phyloP scores from a whole-genome alignment of 2,329 filamentous ascomycete species.

The Aspergillus sergii region DNA sequence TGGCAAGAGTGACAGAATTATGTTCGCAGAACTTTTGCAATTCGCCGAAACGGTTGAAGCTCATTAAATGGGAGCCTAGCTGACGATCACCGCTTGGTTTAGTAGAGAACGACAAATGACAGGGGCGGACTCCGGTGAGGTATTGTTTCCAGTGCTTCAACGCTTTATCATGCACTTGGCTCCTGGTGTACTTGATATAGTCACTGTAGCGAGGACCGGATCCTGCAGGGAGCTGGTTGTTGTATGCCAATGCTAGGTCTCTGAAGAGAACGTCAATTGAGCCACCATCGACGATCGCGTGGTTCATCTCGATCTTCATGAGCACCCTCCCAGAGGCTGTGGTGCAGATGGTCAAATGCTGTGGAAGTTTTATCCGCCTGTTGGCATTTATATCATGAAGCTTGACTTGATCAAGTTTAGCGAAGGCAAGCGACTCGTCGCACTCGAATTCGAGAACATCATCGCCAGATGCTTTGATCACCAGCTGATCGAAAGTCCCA shows the following conservation, averaged over 20 bases:
- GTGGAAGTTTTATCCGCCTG: conserved; percentile 31
- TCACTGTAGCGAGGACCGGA: conserved; percentile 38
- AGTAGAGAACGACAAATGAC: conserved; percentile 27
- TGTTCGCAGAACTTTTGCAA: conserved; percentile 36
- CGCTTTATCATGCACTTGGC: conserved; percentile 28
- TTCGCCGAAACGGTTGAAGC: conserved; percentile 33
- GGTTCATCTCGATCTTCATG: conserved; percentile 42
- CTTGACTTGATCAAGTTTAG: conserved; percentile 30
- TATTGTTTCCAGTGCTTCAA: conserved; percentile 40
- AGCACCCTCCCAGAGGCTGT: conserved; percentile 33
- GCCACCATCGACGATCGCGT: conserved; percentile 41
- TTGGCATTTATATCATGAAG: conserved; percentile 29
- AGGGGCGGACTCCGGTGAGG: conserved; percentile 35
- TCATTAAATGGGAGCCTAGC: conserved; percentile 16
- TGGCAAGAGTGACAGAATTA: conserved; percentile 37
- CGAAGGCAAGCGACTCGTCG: conserved; percentile 29
- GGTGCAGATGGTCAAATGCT: conserved; percentile 39
- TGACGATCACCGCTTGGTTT: conserved; percentile 7
- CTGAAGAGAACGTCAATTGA: conserved; percentile 37
- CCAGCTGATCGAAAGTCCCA: conserved; percentile 41
- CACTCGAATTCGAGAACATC: conserved; percentile 34
- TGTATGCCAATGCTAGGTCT: conserved; percentile 37
- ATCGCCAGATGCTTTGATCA: conserved; percentile 30
- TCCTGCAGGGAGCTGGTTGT: conserved; percentile 28
- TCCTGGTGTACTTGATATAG: conserved; percentile 39